Evolutionary conservation across 805 yeast species (phyloP), one percentile per base, ranked within the genome.

Genomic region (Sugiyamaella floridensis): DNA sequence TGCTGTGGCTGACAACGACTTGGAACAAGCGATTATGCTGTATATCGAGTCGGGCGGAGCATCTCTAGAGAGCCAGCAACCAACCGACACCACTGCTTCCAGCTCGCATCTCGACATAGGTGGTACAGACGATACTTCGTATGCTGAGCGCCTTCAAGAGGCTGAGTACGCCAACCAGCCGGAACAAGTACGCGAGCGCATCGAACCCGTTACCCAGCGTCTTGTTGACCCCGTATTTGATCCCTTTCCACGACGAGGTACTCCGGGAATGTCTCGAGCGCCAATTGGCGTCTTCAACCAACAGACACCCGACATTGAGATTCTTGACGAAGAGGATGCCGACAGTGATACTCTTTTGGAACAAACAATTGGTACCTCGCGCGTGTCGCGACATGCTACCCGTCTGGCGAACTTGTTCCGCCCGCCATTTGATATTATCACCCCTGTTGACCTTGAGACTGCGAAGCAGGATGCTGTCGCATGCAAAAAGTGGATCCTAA

Each of bases 391-490:
- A 16, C 80, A 76, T 48, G 89, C 80, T 68, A 75, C 81, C 58
- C 74, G 95, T 48, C 72, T 93, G 47, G 97, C 96, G 4, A 77
- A 77, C 56, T 73, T 93, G 28, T 93, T 92, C 68, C 76, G 92
- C 56, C 98, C 99, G 0, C 99, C 99, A 0, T 92, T 88, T 71
- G 97, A 92, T 60, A 71, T 93, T 34, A 89, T 93, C 63, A 75
- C 82, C 18, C 81, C 77, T 58, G 58, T 81, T 15, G 80, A 79
- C 50, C 67, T 93, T n/a, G 93, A 87, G 42, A 72, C 74, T 5
- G 98, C 98, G 1, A 86, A 83, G 59, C 58, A 62, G 1, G 74
- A 76, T 55, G 97, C 95, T 1, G 76, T 83, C 53, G 69, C 67
- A 32, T 76, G 73, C 54, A 73, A 79, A 50, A 87, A 84, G 68